These are phyloP conservation scores for Dryas octopetala DNA, from an alignment of 306 rosid species.

Conservation along the genomic window DNA sequence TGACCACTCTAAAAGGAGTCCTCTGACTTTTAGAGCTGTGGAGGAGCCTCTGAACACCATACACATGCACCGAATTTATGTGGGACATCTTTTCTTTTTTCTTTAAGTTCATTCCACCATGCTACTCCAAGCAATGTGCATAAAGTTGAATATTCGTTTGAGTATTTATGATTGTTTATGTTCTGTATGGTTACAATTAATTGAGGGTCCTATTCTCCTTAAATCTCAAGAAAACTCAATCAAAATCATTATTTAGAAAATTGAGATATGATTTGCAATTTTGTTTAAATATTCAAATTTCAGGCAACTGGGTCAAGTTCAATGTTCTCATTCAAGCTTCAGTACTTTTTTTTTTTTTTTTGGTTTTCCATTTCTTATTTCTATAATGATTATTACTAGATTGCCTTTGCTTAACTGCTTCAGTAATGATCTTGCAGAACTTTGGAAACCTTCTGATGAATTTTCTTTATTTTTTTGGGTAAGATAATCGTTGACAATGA, in stretches of 20 bases:
- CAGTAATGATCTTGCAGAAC: conserved; percentile 54
- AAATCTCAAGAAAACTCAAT: not conserved
- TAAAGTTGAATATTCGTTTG: not conserved
- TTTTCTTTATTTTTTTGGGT: conserved; percentile 96
- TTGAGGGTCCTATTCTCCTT: not conserved
- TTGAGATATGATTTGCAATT: not conserved
- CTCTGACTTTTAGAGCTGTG: not conserved
- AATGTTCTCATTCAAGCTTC: conserved; percentile 7
- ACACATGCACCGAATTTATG: not conserved
- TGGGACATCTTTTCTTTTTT: not conserved
- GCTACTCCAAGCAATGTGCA: not conserved
- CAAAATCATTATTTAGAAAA: not conserved
- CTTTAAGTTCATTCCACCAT: not conserved
- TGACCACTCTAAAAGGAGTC: too few species aligned
- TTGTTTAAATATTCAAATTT: not conserved
- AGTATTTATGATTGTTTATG: not conserved
- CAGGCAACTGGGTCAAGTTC: conserved; percentile 6
- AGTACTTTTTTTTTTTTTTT: conserved; percentile 4
- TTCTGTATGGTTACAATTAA: not conserved
- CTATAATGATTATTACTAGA: conserved; percentile 17
- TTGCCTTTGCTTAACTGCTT: conserved; percentile 13
- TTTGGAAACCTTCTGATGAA: conserved; percentile 89
- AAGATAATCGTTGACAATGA: conserved; percentile 34
- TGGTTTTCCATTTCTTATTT: conserved; percentile 16
- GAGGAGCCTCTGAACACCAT: not conserved